phyloP scores from a whole-genome alignment of 768 basidiomycete genomes.

The Hygrocybe coccinea region DNA sequence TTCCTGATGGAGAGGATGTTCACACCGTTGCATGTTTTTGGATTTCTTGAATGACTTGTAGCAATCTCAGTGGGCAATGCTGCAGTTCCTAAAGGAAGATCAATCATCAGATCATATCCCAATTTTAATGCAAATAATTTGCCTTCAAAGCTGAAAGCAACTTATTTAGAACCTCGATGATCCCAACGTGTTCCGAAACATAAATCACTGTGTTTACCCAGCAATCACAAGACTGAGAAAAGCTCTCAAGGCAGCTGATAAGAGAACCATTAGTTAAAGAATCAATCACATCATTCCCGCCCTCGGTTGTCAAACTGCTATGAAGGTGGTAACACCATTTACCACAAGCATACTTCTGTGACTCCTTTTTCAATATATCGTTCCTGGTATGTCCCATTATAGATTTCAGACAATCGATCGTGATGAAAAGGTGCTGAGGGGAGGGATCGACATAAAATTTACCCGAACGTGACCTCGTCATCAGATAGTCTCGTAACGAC shows the following conservation, averaged over 20 bases:
- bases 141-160: too few species aligned
- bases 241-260: neutral
- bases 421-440: neutral
- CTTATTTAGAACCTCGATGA: too few species aligned
- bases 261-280: neutral
- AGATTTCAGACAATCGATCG: neutral
- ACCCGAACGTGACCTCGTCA: constrained; percentile 25
- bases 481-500: constrained; percentile 32
- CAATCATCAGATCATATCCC: too few species aligned
- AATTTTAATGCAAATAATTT: too few species aligned
- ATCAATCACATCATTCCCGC: neutral
- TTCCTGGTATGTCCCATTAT: neutral
- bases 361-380: neutral
- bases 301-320: neutral
- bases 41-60: too few species aligned
- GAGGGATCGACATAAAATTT: constrained; percentile 25
- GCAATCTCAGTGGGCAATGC: too few species aligned
- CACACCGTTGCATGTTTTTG: too few species aligned
- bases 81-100: too few species aligned
- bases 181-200: neutral
- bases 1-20: too few species aligned
- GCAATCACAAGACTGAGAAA: neutral
- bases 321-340: neutral
- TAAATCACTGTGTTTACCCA: neutral
- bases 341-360: neutral